Conservation (phyloP, 495 filamentous ascomycete species). For the Xylaria flabelliformis region DNA sequence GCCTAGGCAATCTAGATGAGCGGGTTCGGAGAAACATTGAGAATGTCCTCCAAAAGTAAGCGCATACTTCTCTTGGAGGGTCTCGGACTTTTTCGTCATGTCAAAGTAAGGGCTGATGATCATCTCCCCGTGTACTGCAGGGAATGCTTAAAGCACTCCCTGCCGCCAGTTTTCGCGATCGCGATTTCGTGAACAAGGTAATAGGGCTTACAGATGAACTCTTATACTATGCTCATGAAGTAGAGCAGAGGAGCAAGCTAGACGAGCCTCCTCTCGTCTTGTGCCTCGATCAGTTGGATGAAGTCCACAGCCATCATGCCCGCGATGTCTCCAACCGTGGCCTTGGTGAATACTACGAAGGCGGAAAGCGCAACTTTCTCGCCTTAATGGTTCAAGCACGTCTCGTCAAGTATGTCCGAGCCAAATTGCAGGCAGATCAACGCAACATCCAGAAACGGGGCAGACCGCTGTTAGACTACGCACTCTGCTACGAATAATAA, state of each 20-base stretch:
- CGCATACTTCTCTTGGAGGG: not conserved
- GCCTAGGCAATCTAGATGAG: not conserved
- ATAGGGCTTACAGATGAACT: slow-evolving; percentile 18
- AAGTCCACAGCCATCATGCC: slow-evolving; percentile 20
- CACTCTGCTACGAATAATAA: slow-evolving; percentile 3
- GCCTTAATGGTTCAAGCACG: slow-evolving; percentile 4
- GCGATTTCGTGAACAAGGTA: not conserved
- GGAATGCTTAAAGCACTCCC: slow-evolving; percentile 9
- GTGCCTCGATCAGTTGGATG: slow-evolving; percentile 17
- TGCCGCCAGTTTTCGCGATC: slow-evolving; percentile 1
- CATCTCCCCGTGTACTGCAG: not conserved
- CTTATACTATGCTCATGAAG: slow-evolving; percentile 27
- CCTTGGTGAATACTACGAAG: not conserved
- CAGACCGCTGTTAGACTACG: slow-evolving; percentile 12
- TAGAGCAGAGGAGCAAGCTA: slow-evolving; percentile 13
- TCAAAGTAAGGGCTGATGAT: not conserved
- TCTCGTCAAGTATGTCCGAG: slow-evolving; percentile 17
- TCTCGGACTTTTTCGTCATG: not conserved
- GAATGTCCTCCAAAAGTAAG: not conserved
- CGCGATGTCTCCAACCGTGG: not conserved
- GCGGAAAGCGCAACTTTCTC: slow-evolving; percentile 4
- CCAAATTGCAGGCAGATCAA: not conserved
- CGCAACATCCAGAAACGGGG: slow-evolving; percentile 2
- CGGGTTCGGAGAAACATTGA: not conserved
- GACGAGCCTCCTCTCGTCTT: not conserved